A percentile compares a stretch with the other conserved stretches of the same genome.
Evolutionary conservation across 1,284 basidiomycete species (phyloP).

Genomic region (Exobasidium cylindrosporum): DNA sequence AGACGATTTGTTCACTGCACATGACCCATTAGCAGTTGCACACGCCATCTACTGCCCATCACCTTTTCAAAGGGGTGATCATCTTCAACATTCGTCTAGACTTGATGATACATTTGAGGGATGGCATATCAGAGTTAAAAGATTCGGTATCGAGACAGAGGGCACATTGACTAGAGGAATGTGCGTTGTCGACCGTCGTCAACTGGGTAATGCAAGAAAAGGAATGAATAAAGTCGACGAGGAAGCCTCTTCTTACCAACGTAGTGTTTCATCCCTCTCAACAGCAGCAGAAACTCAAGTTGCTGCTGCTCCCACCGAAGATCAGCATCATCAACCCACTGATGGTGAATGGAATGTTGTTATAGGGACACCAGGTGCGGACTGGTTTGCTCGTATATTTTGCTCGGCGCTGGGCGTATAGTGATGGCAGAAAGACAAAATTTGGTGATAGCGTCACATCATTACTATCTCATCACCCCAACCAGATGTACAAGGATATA

Average conservation of each 20-base stretch:
- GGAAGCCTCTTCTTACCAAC: background rate
- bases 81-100: background rate
- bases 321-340: conserved; percentile 13
- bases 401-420: background rate
- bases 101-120: background rate
- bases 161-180: conserved; percentile 46
- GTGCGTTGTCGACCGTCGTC: conserved; percentile 37
- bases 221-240: conserved; percentile 19
- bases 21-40: conserved; percentile 50
- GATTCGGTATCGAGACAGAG: conserved; percentile 43
- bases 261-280: background rate
- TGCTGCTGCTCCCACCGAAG: background rate
- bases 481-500: too few relatives aligned
- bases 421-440: too few relatives aligned
- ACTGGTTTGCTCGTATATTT: conserved; percentile 40
- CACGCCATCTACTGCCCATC: conserved; percentile 39
- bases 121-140: conserved; percentile 14
- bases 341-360: conserved; percentile 32
- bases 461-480: too few relatives aligned
- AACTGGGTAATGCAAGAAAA: conserved; percentile 5
- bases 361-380: conserved; percentile 30
- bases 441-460: background rate
- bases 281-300: background rate
- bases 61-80: background rate
- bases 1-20: conserved; percentile 46